Conservation (phyloP, 192 early-diverging fungal genomes). For the Umbelopsis sp. region DNA sequence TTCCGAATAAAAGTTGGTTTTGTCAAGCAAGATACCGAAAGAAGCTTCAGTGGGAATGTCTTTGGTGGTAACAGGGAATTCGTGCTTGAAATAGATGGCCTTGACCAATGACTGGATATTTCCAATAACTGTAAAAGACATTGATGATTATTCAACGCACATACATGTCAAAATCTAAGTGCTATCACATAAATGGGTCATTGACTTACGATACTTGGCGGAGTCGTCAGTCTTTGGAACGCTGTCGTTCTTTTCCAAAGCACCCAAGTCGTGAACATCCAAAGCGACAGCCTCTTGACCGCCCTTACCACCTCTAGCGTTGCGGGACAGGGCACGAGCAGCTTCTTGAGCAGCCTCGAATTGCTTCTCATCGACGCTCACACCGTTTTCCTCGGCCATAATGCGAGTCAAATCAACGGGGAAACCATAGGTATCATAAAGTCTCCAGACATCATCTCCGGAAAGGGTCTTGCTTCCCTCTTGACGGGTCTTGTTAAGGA, state of each 20-base stretch:
- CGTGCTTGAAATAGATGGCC: slow-evolving; percentile 71
- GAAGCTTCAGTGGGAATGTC: slow-evolving; percentile 55
- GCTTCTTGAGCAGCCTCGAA: slow-evolving; percentile 78
- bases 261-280: slow-evolving; percentile 91
- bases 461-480: slow-evolving; percentile 63
- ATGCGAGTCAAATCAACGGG: slow-evolving; percentile 95
- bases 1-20: slow-evolving; percentile 98
- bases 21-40: slow-evolving; percentile 91
- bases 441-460: slow-evolving; percentile 93
- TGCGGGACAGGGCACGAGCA: slow-evolving; percentile 76
- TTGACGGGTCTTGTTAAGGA: slow-evolving; percentile 67
- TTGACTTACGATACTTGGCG: slow-evolving; percentile 76
- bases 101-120: slow-evolving; percentile 77
- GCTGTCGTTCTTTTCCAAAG: slow-evolving; percentile 70
- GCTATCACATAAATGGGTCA: not conserved
- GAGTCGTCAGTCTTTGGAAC: slow-evolving; percentile 85
- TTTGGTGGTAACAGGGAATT: slow-evolving; percentile 50
- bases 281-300: slow-evolving; percentile 70
- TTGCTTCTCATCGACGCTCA: slow-evolving; percentile 82
- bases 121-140: slow-evolving; percentile 48
- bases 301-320: slow-evolving; percentile 52
- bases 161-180: not conserved
- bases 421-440: slow-evolving; percentile 99
- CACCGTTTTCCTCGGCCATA: slow-evolving; percentile 97
- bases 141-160: not conserved